Base-by-base conservation (phyloP, 495 filamentous ascomycete genomes). In the Tuber calosporum region DNA sequence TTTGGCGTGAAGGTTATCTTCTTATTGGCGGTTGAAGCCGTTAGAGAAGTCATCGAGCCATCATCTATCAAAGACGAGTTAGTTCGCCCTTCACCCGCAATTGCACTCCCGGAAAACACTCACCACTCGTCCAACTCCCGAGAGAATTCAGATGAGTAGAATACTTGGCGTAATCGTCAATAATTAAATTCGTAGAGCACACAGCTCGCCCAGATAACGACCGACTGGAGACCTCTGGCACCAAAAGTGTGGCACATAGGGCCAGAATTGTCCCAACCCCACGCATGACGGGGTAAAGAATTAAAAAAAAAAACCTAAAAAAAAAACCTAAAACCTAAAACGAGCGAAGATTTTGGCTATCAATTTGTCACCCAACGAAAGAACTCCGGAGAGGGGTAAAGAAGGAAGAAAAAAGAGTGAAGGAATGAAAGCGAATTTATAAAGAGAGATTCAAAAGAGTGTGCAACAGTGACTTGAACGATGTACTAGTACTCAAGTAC, bases 111-210 rank as follows among this genome's bases (percentile, higher is more conserved):
- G n/a, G 38, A 15, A 70, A 74, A 26, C 43, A 81, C 87, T 83
- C 81, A 87, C 86, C 87, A 80, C 83, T 87, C 74, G 82, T 85
- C 77, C 82, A 85, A 70, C 82, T 80, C 39, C 82, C 79, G 43
- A 88, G 77, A 67, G 81, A 83, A 75, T 89, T 89, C 62, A 80
- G 79, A 74, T 87, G 85, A 40, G 68, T 81, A 8, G 83, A 82
- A 83, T 84, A 89, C 45, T 84, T 83, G 20, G 85, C 79, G 79
- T 87, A 89, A 81, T 89, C 82, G 77, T 89, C 88, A 73, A 89
- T 82, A n/a, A 87, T 53, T 13, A 89, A 80, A 74, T 87, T 84
- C 38, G 83, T 73, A 66, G 81, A 83, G 81, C 87, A 89, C 37
- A 83, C 84, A 34, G 53, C 53, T 11, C 53, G 53, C 1, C 1